Percentiles rank a stretch among this genome's conserved stretches.
These are phyloP conservation scores for Suillus tomentosus DNA, from an alignment of 768 basidiomycete genomes.

Conservation along the genomic window DNA sequence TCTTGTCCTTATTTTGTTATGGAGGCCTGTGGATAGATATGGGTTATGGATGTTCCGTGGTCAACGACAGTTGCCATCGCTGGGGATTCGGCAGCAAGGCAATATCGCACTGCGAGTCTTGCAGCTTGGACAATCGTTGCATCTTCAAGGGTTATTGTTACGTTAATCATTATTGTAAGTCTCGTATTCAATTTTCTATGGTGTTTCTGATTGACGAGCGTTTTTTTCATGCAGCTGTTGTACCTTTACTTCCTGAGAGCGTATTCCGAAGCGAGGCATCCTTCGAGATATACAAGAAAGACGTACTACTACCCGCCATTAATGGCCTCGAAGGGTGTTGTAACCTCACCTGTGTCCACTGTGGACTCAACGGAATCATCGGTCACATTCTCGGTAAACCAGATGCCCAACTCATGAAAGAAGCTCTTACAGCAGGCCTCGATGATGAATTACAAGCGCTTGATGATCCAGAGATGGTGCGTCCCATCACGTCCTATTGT, in stretches of 20 bases:
- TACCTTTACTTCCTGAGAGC: constrained; percentile 23
- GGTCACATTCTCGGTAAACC: constrained; percentile 84
- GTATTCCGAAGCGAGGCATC: constrained; percentile 24
- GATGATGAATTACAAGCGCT: constrained; percentile 70
- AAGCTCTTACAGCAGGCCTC: constrained; percentile 64
- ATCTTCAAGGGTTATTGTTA: constrained; percentile 54
- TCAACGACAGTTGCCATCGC: constrained; percentile 33
- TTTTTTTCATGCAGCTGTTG: constrained; percentile 20
- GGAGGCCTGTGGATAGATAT: constrained; percentile 39
- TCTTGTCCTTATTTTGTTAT: constrained; percentile 24
- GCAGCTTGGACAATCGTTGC: constrained; percentile 57
- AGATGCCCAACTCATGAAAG: constrained; percentile 83
- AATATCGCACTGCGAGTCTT: constrained; percentile 35
- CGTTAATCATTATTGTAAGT: constrained; percentile 56
- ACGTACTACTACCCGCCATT: constrained; percentile 19
- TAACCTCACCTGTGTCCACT: constrained; percentile 19
- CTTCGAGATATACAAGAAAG: constrained; percentile 12
- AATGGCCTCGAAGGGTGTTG: constrained; percentile 24
- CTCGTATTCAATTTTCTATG: not conserved
- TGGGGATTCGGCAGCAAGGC: constrained; percentile 22
- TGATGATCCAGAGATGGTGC: constrained; percentile 87
- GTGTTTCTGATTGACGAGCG: not conserved
- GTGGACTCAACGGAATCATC: constrained; percentile 53
- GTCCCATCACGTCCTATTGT: constrained; percentile 20
- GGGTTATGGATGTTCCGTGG: constrained; percentile 66